phyloP scores from a whole-genome alignment of 2,329 filamentous ascomycete species.

The Trichothecium sympodiale region DNA sequence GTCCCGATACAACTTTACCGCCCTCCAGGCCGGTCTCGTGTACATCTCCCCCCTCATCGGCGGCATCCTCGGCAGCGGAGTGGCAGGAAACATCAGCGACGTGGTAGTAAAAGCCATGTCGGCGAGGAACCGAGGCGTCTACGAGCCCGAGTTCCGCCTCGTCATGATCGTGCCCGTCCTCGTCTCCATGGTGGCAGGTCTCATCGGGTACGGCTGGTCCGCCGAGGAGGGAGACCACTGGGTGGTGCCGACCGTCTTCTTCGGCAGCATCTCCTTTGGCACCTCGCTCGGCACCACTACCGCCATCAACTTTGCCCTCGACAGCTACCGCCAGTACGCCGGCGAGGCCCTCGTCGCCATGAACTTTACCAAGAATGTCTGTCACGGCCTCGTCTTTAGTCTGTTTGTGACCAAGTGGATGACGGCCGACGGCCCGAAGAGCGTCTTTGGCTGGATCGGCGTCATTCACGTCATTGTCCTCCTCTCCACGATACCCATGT shows the following conservation, averaged over 20 bases:
- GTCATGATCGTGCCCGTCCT: conserved; percentile 78
- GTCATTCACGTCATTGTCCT: conserved; percentile 73
- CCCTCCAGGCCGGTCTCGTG: conserved; percentile 71
- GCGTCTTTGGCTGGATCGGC: conserved; percentile 73
- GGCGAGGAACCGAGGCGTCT: conserved; percentile 78
- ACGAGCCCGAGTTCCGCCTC: conserved; percentile 87
- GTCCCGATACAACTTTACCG: conserved; percentile 66
- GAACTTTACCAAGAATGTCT: conserved; percentile 88
- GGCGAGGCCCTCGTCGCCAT: conserved; percentile 89
- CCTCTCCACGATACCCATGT: conserved; percentile 76
- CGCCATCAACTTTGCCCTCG: conserved; percentile 85
- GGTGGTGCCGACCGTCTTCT: conserved; percentile 91
- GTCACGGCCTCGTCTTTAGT: conserved; percentile 81
- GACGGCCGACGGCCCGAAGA: conserved; percentile 59
- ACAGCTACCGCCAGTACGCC: conserved; percentile 86
- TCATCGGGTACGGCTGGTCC: conserved; percentile 97
- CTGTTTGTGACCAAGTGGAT: conserved; percentile 85
- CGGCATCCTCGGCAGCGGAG: conserved; percentile 76
- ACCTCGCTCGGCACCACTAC: conserved; percentile 86
- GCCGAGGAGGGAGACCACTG: conserved; percentile 62
- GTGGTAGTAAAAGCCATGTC: conserved; percentile 74
- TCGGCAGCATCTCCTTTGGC: conserved; percentile 83
- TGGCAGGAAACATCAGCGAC: conserved; percentile 82
- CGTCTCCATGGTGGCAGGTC: conserved; percentile 66
- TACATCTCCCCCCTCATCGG: conserved; percentile 87